phyloP scores from a whole-genome alignment of 805 yeast genomes.

The Schwanniomyces occidentalis region DNA sequence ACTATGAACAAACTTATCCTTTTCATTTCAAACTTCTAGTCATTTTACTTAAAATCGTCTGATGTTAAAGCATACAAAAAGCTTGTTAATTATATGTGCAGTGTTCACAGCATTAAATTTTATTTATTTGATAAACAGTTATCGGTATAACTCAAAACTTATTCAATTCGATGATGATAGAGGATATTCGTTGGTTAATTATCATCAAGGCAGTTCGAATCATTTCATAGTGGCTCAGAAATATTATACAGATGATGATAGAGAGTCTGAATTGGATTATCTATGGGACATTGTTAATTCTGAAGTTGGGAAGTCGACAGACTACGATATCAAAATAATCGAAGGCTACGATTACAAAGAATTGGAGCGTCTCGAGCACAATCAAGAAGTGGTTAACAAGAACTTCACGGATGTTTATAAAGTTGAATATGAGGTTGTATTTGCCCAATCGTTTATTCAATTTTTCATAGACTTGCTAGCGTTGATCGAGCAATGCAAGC shows the following conservation, averaged over 20 bases:
- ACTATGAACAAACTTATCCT: too few relatives aligned
- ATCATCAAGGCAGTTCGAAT: conserved; percentile 14
- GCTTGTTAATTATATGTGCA: too few relatives aligned
- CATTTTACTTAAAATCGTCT: too few relatives aligned
- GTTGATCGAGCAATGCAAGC: conserved; percentile 20
- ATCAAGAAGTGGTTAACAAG: not conserved
- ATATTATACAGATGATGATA: conserved; percentile 5
- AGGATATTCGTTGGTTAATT: conserved; percentile 10
- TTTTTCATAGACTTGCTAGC: conserved; percentile 23
- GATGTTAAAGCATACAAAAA: too few relatives aligned
- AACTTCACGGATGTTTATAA: not conserved
- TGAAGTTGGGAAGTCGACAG: too few relatives aligned
- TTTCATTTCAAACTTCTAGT: too few relatives aligned
- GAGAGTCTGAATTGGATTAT: not conserved
- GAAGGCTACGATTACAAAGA: conserved; percentile 19
- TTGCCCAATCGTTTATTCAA: conserved; percentile 8
- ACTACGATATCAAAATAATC: conserved; percentile 13
- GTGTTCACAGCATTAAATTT: too few relatives aligned
- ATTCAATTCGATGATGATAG: too few relatives aligned
- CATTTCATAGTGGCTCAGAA: conserved; percentile 16
- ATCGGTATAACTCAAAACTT: too few relatives aligned
- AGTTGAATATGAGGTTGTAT: conserved; percentile 2
- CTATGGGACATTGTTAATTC: too few relatives aligned
- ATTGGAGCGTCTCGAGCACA: conserved; percentile 1
- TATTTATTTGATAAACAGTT: too few relatives aligned